Conservation (phyloP, 352 stramenopile species). For the Phytophthora citrophthora region DNA sequence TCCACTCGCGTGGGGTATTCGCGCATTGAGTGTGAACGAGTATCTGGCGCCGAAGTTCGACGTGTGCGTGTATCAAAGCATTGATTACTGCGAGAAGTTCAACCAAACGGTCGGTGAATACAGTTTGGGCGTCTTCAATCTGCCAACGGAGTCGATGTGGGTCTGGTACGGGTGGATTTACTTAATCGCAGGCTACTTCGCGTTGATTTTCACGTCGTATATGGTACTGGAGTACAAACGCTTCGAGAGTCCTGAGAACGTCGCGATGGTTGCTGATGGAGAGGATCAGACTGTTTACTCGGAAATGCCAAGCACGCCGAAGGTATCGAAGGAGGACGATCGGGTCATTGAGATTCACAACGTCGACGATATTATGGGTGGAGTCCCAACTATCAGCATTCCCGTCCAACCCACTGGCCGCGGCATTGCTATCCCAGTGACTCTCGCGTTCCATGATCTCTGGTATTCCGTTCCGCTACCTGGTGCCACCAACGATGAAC, state of each 20-base stretch:
- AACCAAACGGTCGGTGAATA: slow-evolving; percentile 44
- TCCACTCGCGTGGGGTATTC: slow-evolving; percentile 70
- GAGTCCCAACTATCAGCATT: slow-evolving; percentile 23
- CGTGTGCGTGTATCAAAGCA: slow-evolving; percentile 55
- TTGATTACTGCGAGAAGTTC: slow-evolving; percentile 56
- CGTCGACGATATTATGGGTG: slow-evolving; percentile 15
- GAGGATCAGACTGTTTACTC: slow-evolving; percentile 21
- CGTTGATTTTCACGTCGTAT: slow-evolving; percentile 36
- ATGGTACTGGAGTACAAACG: slow-evolving; percentile 16
- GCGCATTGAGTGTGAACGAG: slow-evolving; percentile 61
- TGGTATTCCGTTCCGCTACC: slow-evolving; percentile 43
- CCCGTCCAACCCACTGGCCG: slow-evolving; percentile 19
- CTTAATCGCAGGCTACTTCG: slow-evolving; percentile 40
- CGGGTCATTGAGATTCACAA: slow-evolving; percentile 29
- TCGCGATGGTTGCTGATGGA: slow-evolving; percentile 21
- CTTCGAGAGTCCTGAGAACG: slow-evolving; percentile 26
- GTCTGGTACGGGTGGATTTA: slow-evolving; percentile 63
- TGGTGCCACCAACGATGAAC: slow-evolving; percentile 26
- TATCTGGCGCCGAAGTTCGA: slow-evolving; percentile 50
- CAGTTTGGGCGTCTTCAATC: slow-evolving; percentile 49
- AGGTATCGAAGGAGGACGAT: slow-evolving; percentile 5
- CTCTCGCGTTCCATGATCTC: slow-evolving; percentile 42
- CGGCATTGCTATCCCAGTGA: slow-evolving; percentile 32
- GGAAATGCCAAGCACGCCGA: slow-evolving; percentile 25
- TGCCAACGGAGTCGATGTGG: slow-evolving; percentile 53